These are phyloP conservation scores for Acanthamoeba polyphaga DNA, from an alignment of 208 protist species.

Conservation along the genomic window DNA sequence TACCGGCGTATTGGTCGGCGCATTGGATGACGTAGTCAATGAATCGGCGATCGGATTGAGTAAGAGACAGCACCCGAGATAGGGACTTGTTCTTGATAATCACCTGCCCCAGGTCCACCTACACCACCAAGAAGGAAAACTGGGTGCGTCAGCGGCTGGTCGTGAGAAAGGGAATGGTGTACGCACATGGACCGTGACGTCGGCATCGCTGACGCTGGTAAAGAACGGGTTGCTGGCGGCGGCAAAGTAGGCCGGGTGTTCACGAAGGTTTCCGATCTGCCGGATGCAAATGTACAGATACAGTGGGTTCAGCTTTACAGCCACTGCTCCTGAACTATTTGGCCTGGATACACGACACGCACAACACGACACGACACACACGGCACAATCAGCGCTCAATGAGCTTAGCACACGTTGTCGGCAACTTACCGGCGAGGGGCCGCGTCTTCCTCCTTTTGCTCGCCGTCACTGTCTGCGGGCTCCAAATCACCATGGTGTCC, in stretches of 20 bases:
- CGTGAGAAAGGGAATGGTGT: not conserved
- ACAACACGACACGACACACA: no score
- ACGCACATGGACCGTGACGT: conserved; percentile 4
- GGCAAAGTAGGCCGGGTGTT: conserved; percentile 49
- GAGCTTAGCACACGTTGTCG: not conserved
- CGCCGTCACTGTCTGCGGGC: not conserved
- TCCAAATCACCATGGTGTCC: no score
- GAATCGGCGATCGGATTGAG: not conserved
- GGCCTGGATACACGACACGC: not conserved
- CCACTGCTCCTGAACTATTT: not conserved
- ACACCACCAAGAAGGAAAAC: not conserved
- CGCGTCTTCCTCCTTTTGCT: not conserved
- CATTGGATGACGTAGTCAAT: conserved; percentile 57
- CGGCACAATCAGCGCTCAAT: not conserved
- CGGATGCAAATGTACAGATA: conserved; percentile 68
- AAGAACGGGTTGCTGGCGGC: conserved; percentile 64
- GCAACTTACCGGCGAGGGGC: not conserved
- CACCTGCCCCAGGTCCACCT: conserved; percentile 49
- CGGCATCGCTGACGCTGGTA: conserved; percentile 28
- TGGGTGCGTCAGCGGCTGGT: not conserved
- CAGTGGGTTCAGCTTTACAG: conserved; percentile 44
- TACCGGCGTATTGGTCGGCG: not conserved
- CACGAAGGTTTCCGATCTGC: conserved; percentile 8
- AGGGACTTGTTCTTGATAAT: not conserved
- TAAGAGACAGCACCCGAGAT: not conserved